These are phyloP conservation scores for Pseudocercospora fijiensis DNA, from an alignment of 2,329 filamentous ascomycete species.

Conservation along the genomic window DNA sequence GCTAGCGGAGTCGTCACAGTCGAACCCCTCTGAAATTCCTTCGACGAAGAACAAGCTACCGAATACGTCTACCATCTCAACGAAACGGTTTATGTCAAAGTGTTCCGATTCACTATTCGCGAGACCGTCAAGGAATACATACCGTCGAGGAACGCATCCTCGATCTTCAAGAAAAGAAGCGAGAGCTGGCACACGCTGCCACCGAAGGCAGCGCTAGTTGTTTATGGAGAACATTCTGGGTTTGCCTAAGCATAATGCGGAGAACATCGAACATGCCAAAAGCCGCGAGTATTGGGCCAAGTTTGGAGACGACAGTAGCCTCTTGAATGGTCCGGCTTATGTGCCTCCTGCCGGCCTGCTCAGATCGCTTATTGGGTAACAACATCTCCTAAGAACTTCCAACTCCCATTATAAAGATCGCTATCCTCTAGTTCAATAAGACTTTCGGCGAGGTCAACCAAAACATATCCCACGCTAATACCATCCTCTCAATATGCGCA, in stretches of 20 bases:
- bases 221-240: conserved; percentile 91
- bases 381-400: too few species aligned
- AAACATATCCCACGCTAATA: too few species aligned
- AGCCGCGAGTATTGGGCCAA: conserved; percentile 44
- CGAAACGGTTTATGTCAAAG: conserved; percentile 88
- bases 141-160: conserved; percentile 93
- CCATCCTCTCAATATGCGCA: too few species aligned
- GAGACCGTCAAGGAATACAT: too few species aligned
- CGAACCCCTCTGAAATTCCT: conserved; percentile 97
- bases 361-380: too few species aligned
- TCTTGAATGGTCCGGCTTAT: conserved; percentile 36
- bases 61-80: conserved; percentile 98
- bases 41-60: too few species aligned
- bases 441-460: too few species aligned
- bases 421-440: too few species aligned
- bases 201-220: conserved; percentile 76
- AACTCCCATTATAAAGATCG: too few species aligned
- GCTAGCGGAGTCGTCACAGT: conserved; percentile 91
- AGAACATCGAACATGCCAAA: conserved; percentile 44
- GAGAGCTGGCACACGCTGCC: conserved; percentile 81
- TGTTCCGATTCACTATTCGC: conserved; percentile 89
- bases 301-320: conserved; percentile 35
- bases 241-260: conserved; percentile 74
- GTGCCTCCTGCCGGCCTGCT: conserved; percentile 1
- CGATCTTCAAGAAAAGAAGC: conserved; percentile 91